Percentiles rank a stretch among this genome's conserved stretches.
phyloP scores from a whole-genome alignment of 352 stramenopile genomes.

The Ochromonadaceae sp. region DNA sequence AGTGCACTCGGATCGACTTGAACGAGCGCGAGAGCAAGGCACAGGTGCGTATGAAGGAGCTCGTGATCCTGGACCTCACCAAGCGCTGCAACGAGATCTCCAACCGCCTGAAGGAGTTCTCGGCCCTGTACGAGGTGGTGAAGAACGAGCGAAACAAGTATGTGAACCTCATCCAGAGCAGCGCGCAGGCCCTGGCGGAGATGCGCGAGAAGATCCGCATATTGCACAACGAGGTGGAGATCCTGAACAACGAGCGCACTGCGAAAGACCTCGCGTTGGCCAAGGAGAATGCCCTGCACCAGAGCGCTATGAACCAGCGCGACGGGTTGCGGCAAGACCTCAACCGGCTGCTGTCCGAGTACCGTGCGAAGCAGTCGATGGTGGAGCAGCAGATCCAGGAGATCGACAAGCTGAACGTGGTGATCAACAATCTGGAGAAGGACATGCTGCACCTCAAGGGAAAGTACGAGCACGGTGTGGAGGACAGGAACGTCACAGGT shows the following conservation, averaged over 20 bases:
- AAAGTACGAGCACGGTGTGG: slow-evolving; percentile 61
- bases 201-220: slow-evolving; percentile 94
- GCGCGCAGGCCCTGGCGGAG: slow-evolving; percentile 69
- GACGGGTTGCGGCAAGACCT: slow-evolving; percentile 66
- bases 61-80: slow-evolving; percentile 74
- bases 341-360: slow-evolving; percentile 69
- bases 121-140: slow-evolving; percentile 76
- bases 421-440: slow-evolving; percentile 73
- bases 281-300: slow-evolving; percentile 67
- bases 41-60: slow-evolving; percentile 78
- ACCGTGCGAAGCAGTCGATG: slow-evolving; percentile 46
- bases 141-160: slow-evolving; percentile 91
- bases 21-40: slow-evolving; percentile 55
- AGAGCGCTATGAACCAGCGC: slow-evolving; percentile 56
- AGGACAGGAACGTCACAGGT: slow-evolving; percentile 61
- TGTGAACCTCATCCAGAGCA: slow-evolving; percentile 75
- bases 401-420: slow-evolving; percentile 81
- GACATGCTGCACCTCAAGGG: slow-evolving; percentile 78
- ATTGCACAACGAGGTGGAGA: slow-evolving; percentile 78
- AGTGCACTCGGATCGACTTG: slow-evolving; percentile 49
- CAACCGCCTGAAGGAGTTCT: slow-evolving; percentile 77
- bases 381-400: slow-evolving; percentile 85
- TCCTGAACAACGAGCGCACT: slow-evolving; percentile 70
- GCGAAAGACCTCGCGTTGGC: slow-evolving; percentile 75
- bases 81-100: slow-evolving; percentile 83